Evolutionary conservation across 2,329 filamentous ascomycete species (phyloP).

Genomic region (Periconia macrospinosa): DNA sequence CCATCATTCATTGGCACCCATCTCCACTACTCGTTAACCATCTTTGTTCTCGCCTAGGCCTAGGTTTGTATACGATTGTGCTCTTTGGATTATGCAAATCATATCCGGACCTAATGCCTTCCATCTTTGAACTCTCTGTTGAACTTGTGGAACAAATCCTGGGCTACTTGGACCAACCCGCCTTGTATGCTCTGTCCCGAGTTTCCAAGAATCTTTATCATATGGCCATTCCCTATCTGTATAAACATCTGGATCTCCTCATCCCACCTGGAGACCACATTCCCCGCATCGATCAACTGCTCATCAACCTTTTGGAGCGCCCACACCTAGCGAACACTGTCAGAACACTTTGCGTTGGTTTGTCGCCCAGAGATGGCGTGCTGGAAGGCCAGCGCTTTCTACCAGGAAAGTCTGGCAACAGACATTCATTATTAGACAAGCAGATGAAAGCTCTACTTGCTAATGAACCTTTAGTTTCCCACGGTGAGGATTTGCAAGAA

Average conservation of each 20-base stretch:
- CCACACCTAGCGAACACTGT: constrained; percentile 18
- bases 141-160: constrained; percentile 30
- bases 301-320: constrained; percentile 22
- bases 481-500: constrained; percentile 18
- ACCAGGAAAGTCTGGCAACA: constrained; percentile 13
- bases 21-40: constrained; percentile 38
- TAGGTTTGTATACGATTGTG: neutral
- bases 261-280: constrained; percentile 16
- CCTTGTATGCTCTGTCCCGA: constrained; percentile 16
- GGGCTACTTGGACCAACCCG: constrained; percentile 19
- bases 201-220: constrained; percentile 14
- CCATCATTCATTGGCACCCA: constrained; percentile 35
- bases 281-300: constrained; percentile 30
- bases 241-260: constrained; percentile 26
- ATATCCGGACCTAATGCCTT: constrained; percentile 17
- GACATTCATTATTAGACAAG: constrained; percentile 11
- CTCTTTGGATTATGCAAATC: neutral
- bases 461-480: constrained; percentile 16
- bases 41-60: neutral
- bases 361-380: constrained; percentile 12
- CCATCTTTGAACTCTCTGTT: constrained; percentile 19
- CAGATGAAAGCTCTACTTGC: constrained; percentile 14
- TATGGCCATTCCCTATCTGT: constrained; percentile 21
- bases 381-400: constrained; percentile 21
- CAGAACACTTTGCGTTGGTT: constrained; percentile 22